A percentile compares a stretch with the other conserved stretches of the same genome.
phyloP scores from a whole-genome alignment of 169 alveolate species.

The Plasmodium gallinaceum region DNA sequence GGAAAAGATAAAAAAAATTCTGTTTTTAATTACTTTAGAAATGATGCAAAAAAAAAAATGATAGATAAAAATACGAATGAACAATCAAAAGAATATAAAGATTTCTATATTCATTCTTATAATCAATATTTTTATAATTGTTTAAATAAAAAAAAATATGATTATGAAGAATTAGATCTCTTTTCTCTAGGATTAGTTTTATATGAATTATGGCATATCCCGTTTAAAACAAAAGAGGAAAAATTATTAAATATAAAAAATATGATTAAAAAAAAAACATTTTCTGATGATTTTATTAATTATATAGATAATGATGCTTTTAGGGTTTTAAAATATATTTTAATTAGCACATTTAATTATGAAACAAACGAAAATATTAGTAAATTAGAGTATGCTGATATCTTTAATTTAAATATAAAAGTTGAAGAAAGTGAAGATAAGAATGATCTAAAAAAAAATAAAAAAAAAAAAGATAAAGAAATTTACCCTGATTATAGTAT shows the following conservation, averaged over 20 bases:
- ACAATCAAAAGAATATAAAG: slow-evolving; percentile 14
- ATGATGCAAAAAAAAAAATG: not conserved
- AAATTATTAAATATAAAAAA: slow-evolving; percentile 35
- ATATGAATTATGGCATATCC: slow-evolving; percentile 58
- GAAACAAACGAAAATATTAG: not conserved
- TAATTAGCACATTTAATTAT: slow-evolving; percentile 41
- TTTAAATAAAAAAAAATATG: slow-evolving; percentile 24
- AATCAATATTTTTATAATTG: slow-evolving; percentile 44
- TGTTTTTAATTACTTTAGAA: not conserved
- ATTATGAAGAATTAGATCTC: slow-evolving; percentile 50
- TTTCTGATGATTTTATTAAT: slow-evolving; percentile 22
- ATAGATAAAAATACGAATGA: slow-evolving; percentile 8
- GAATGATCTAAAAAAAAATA: not conserved
- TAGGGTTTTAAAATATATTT: slow-evolving; percentile 46
- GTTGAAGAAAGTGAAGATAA: not conserved
- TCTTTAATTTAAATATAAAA: slow-evolving; percentile 19
- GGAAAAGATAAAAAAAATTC: not conserved
- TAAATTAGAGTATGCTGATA: slow-evolving; percentile 30
- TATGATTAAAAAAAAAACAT: slow-evolving; percentile 25
- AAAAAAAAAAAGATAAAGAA: not conserved
- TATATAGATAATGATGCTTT: slow-evolving; percentile 52
- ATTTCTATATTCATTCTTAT: slow-evolving; percentile 49
- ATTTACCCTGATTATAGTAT: not conserved
- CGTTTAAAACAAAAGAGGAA: slow-evolving; percentile 41
- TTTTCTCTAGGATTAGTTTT: slow-evolving; percentile 52